Evolutionary conservation across 2,329 filamentous ascomycete species (phyloP), one percentile per base, ranked within the genome.

Genomic region (Clonostachys rosea): DNA sequence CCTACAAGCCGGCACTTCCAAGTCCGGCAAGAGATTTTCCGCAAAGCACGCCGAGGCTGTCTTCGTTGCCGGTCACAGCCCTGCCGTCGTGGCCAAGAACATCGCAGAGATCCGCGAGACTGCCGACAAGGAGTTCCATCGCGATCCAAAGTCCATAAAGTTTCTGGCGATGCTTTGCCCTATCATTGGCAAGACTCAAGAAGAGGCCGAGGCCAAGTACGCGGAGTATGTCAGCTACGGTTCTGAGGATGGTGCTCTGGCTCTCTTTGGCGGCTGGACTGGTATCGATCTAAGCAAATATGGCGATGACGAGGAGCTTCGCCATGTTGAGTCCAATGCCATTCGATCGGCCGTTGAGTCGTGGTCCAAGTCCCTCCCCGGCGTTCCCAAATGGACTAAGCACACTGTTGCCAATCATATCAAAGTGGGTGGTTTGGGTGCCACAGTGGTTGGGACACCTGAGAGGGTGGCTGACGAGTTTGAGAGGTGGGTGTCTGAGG

Each of bases 361-460:
- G 4, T 56, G 53, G 51, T 45, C 43, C 6, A 46, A 43, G 0
- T 50, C 49, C 11, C 51, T 52, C 1, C 50, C 46, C 11, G 47
- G 52, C 3, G 44, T 46, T 17, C 43, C 52, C 0, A 75, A 70
- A 1, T 83, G 76, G 72, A 81, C 80, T 58, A 81, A 82, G 54
- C 62, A 58, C 1, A 71, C 76, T 48, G 76, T 76, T 1, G 76
- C 79, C 34, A 75, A 80, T 50, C 79, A 79, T 52, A 59, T 81
- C 30, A 59, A 71, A 1, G 69, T 78, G 20, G 75, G 75, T 13
- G 73, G 75, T 1, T 17, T 49, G 6, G 49, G 49, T 18, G 48
- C 49, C 10, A 44, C 49, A 20, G 53, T 46, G 6, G 45, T 56
- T 14, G 51, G 52, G 8, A 47, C 51, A 6, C 43, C 51, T 5